Conservation (phyloP, 169 alveolate species). For the Plasmodium chabaudi region DNA sequence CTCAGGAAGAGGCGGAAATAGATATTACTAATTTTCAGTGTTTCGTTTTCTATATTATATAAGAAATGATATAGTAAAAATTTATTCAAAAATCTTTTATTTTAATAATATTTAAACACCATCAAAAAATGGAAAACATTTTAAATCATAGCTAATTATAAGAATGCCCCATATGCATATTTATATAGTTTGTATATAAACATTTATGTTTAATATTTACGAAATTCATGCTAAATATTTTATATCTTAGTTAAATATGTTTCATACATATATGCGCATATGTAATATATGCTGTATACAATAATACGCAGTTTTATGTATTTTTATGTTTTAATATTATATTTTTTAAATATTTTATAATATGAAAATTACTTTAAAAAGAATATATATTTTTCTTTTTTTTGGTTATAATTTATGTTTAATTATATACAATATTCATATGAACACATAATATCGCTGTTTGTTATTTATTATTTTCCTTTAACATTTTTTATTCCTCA, state of each 20-base stretch:
- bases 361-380: background rate
- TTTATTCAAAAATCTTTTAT: too few relatives aligned
- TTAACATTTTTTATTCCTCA: background rate
- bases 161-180: too few relatives aligned
- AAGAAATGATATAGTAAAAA: too few relatives aligned
- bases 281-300: background rate
- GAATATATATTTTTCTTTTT: background rate
- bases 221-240: too few relatives aligned
- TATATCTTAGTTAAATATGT: background rate
- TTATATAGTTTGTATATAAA: too few relatives aligned
- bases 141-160: too few relatives aligned
- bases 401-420: conserved; percentile 20
- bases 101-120: too few relatives aligned
- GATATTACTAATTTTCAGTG: conserved; percentile 29
- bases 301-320: conserved; percentile 17
- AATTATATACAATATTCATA: conserved; percentile 9
- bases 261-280: background rate
- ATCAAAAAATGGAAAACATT: too few relatives aligned
- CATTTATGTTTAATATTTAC: too few relatives aligned
- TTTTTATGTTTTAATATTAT: conserved; percentile 15
- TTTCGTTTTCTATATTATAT: too few relatives aligned
- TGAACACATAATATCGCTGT: background rate
- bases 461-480: background rate
- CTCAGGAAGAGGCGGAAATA: conserved; percentile 52
- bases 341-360: conserved; percentile 24